Percentiles rank a stretch among this genome's conserved stretches.
Conservation (phyloP, 78 protist species). For the Protostelium mycophagum region DNA sequence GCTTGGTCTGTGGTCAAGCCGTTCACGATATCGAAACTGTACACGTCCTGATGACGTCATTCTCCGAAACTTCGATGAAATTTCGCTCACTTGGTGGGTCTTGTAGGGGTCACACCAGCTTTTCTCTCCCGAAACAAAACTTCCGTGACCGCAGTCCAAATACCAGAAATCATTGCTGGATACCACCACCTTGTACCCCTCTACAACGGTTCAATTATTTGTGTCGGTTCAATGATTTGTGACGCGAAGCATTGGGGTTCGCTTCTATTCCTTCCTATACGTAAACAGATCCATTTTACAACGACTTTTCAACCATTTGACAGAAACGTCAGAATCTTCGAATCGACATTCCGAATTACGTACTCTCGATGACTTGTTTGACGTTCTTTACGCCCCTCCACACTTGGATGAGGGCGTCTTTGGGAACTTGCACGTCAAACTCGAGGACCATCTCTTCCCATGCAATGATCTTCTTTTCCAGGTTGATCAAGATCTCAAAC, state of each 20-base stretch:
- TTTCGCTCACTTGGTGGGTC: background rate
- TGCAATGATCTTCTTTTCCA: background rate
- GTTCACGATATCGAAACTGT: background rate
- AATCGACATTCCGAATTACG: background rate
- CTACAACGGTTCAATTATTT: too few species aligned
- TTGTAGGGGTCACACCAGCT: background rate
- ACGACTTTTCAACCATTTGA: too few species aligned
- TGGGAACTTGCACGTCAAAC: background rate
- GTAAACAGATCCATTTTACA: too few species aligned
- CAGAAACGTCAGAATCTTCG: too few species aligned
- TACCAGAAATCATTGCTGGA: background rate
- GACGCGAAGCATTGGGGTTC: background rate
- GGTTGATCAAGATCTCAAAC: background rate
- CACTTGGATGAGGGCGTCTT: background rate
- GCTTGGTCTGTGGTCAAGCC: background rate
- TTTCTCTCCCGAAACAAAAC: background rate
- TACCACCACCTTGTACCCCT: background rate
- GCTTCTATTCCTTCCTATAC: too few species aligned
- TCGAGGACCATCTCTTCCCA: conserved; percentile 30
- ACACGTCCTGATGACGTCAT: background rate
- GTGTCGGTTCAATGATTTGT: background rate
- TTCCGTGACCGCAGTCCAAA: background rate
- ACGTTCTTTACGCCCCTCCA: background rate
- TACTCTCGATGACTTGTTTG: background rate
- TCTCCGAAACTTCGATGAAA: background rate